Base-by-base conservation (phyloP, 2,329 filamentous ascomycete species). In the Tetracladium maxilliforme region DNA sequence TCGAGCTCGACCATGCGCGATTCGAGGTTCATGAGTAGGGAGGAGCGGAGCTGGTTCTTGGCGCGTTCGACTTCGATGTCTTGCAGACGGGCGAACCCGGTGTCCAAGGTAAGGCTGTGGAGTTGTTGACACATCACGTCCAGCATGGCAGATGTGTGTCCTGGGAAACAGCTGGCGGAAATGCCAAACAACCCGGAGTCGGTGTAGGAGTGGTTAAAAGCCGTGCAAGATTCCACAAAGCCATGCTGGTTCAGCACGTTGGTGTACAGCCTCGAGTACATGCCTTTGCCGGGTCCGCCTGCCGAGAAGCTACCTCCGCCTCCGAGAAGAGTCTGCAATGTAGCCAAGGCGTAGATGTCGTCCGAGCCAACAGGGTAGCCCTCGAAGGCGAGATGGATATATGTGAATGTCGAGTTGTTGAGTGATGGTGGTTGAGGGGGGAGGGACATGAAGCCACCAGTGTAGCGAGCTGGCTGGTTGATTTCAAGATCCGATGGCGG, bases 201-300 rank as follows among this genome's bases (percentile, higher is more conserved):
- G 0, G 82, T 90, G 64, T 98, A 98, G 23, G 80, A 82, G 61
- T 95, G 86, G 62, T 95, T 95, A 61, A 95, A 95, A 16, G 87
- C 79, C 25, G 92, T 66, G 55, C 90, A 95, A 32, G 74, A 86
- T 56, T 98, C 90, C 14, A 98, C 83, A 87, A 87, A 98, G 39
- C 80, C 83, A 55, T 93, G 76, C 54, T 95, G 86, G 59, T 98
- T 98, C 25, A 98, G 69, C 1, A 95, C 87, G 48, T 94, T 93
- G 34, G 86, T 95, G 62, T 94, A 98, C 7, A 98, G 70, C 9
- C 90, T 78, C 19, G 82, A 92, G 62, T 95, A 95, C 90, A 98
- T 98, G 49, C 90, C 90, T 60, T 98, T 98, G 26, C 90, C 90
- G 5, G 90, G 90, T 0, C 90, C 90, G 40, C 90, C 90, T 27